A percentile compares a stretch with the other conserved stretches of the same genome.
These are phyloP conservation scores for Aspergillus phoenicis DNA, from an alignment of 2,329 filamentous ascomycete species.

Conservation along the genomic window DNA sequence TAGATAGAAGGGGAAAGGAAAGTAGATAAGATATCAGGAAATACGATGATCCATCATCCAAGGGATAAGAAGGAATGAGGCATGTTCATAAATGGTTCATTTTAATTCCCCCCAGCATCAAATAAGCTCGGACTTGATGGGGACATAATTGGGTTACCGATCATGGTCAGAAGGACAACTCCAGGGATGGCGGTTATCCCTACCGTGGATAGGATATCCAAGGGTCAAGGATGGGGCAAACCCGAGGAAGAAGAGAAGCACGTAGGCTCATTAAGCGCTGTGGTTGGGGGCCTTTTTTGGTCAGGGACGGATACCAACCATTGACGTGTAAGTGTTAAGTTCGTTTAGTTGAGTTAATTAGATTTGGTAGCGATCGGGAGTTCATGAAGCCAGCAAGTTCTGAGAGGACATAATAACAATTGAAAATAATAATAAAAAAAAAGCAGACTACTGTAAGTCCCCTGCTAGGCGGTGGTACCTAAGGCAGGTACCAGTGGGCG, in stretches of 20 bases:
- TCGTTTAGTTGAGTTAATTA: too few species aligned
- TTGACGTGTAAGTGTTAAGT: too few species aligned
- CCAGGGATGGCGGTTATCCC: background rate
- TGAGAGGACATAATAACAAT: too few species aligned
- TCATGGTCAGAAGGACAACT: background rate
- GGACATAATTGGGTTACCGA: background rate
- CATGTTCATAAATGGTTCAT: too few species aligned
- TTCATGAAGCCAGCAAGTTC: too few species aligned
- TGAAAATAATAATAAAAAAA: too few species aligned
- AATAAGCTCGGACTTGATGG: background rate
- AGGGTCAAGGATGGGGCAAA: background rate
- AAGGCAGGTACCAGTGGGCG: constrained; percentile 1
- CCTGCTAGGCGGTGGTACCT: constrained; percentile 7
- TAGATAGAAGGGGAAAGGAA: background rate
- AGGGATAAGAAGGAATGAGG: background rate
- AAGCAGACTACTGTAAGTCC: background rate
- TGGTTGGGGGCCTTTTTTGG: too few species aligned
- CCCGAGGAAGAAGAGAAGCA: too few species aligned
- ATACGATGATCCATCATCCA: background rate
- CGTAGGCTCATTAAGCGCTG: too few species aligned
- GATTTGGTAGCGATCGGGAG: too few species aligned
- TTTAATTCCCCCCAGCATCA: background rate
- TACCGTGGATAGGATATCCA: background rate
- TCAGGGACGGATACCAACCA: too few species aligned
- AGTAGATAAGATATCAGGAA: background rate